Evolutionary conservation across 2,329 filamentous ascomycete species (phyloP).

Genomic region (Aspergillus fischeri): DNA sequence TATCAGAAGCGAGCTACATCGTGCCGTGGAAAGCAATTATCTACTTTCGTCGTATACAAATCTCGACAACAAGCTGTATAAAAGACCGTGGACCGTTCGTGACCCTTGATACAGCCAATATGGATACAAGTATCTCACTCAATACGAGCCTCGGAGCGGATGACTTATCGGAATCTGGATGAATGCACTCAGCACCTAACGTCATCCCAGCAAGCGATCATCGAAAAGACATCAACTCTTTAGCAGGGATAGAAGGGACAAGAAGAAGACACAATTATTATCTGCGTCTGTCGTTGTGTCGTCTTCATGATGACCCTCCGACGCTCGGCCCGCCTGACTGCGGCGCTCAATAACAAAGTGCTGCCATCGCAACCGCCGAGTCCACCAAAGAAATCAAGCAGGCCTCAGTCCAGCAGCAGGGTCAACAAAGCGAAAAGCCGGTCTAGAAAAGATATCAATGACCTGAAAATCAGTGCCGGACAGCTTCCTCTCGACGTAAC

Average conservation of each 20-base stretch:
- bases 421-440: slow-evolving; percentile 29
- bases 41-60: not conserved
- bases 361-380: slow-evolving; percentile 16
- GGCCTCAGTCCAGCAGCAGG: slow-evolving; percentile 22
- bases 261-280: not conserved
- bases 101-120: not conserved
- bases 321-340: slow-evolving; percentile 48
- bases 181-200: not conserved
- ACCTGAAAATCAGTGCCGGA: not conserved
- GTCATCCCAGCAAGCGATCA: not conserved
- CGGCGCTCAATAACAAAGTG: slow-evolving; percentile 19
- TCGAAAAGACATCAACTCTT: not conserved
- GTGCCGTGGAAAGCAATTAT: not conserved
- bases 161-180: not conserved
- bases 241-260: not conserved
- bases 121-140: too few species aligned
- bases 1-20: not conserved
- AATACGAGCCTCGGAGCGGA: not conserved
- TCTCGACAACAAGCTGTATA: not conserved
- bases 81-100: not conserved
- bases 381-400: slow-evolving; percentile 18
- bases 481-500: not conserved
- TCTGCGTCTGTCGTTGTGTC: not conserved
- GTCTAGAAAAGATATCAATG: slow-evolving; percentile 21
- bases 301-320: slow-evolving; percentile 46